Conservation (phyloP, 331 rosid genomes). For the Phaseolus coccineus region DNA sequence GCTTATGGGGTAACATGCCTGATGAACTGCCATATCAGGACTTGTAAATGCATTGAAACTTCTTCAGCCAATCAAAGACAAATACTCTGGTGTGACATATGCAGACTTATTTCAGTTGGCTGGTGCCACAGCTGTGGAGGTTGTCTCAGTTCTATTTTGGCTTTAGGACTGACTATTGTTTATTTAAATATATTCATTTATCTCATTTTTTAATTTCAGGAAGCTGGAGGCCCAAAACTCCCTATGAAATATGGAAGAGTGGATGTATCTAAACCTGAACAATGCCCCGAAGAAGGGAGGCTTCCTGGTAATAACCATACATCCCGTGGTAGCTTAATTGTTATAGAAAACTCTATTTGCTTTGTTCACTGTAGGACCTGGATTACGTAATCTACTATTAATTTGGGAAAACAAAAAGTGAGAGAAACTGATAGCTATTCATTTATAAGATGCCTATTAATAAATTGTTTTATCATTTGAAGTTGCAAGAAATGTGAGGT, state of each 20-base stretch:
- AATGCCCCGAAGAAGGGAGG: constrained; percentile 98
- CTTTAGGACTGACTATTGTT: constrained; percentile 29
- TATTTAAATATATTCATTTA: constrained; percentile 35
- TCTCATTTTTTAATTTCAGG: constrained; percentile 57
- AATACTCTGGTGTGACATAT: constrained; percentile 84
- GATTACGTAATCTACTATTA: constrained; percentile 30
- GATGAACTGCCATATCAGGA: constrained; percentile 60
- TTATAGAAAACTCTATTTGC: constrained; percentile 25
- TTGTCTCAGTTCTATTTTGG: constrained; percentile 42
- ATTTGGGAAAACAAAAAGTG: constrained; percentile 35
- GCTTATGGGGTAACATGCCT: constrained; percentile 24
- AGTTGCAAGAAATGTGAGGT: neutral
- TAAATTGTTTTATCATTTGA: neutral
- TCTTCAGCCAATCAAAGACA: constrained; percentile 91
- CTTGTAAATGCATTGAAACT: constrained; percentile 95
- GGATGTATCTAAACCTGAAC: constrained; percentile 72
- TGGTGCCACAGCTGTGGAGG: constrained; percentile 95
- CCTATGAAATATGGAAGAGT: constrained; percentile 98
- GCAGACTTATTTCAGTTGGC: constrained; percentile 99
- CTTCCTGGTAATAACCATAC: constrained; percentile 77
- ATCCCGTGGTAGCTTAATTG: constrained; percentile 31
- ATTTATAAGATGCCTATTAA: constrained; percentile 11
- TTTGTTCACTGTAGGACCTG: constrained; percentile 22
- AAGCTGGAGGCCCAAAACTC: constrained; percentile 95
- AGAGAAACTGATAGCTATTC: constrained; percentile 25